Base-by-base conservation (phyloP, 2,329 filamentous ascomycete genomes). In the Triangularia verruculosa region DNA sequence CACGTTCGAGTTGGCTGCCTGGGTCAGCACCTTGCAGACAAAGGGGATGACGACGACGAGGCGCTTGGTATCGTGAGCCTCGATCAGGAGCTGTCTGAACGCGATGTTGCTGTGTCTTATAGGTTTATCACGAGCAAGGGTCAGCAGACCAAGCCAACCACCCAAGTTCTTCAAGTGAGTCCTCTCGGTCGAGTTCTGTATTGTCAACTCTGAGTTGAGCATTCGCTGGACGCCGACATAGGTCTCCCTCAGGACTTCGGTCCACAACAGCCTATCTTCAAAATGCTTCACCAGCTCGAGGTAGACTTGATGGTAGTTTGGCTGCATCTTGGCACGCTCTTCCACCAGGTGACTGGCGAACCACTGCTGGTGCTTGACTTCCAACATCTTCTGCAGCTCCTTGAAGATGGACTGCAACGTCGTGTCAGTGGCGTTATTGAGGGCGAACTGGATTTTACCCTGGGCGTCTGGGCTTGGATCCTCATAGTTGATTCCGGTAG, bases 41-140 rank as follows among this genome's bases (percentile, higher is more conserved):
- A 99, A 99, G 0, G 95, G 95, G 64, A 99, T 96, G 56, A 95
- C 94, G 43, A 98, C 87, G 43, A 97, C 86, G 28, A 99, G 83
- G 57, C 95, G 88, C 75, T 98, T 93, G 2, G 91, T 95, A 71
- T 98, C 93, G 69, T 94, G 93, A 0, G 92, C 95, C 77, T 99
- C 95, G 53, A 97, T 89, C 4, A 99, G 84, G 5, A 99, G 82
- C 72, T 98, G 92, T 76, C 96, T 96, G 83, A 99, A 98, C 1
- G 94, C 96, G 66, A 99, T 93, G 73, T 98, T 97, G 72, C 90
- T 93, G 75, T 97, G 93, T 73, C 94, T 93, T 78, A 99, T 96
- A 0, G 95, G 95, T 73, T 94, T 94, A 74, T 99, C 91, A 60
- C 94, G 89, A 25, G 95, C 95, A 61, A 99, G 86, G 1, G 95